Base-by-base conservation (phyloP, 495 filamentous ascomycete species). In the Filosporella fistucella region DNA sequence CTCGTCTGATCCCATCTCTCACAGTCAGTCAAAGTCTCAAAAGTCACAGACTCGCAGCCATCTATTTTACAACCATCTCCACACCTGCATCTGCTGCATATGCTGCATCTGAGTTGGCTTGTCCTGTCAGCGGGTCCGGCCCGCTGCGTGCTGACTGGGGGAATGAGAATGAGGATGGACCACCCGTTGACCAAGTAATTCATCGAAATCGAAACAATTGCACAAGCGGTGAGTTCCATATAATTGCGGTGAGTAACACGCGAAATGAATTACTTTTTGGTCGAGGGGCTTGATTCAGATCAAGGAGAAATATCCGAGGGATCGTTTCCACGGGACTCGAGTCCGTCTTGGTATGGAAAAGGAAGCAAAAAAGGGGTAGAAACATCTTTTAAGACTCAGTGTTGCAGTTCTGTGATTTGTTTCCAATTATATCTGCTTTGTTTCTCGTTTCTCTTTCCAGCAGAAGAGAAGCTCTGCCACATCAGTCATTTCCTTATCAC, bases 121-220 rank as follows among this genome's bases (percentile, higher is more conserved):
- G 21, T 29, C 26, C 18, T 2, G 24, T 17, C 23, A 24, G 47
- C 28, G 34, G 45, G 47, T 44, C 30, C 47, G 47, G 47, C 29
- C 47, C 47, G 47, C 25, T 21, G 39, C 47, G 47, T 44, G 47
- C 40, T 50, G 47, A 49, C 23, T n/a, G n/a, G 22, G 22, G 18
- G 18, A 24, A 2, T 26, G 9, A 10, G 39, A 14, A 42, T 22
- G 22, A 11, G 4, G 39, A 42, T 7, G 32, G 32, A n/a, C n/a
- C n/a, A n/a, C n/a, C n/a, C n/a, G n/a, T n/a, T n/a, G n/a, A n/a
- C n/a, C n/a, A n/a, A n/a, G n/a, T n/a, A n/a, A n/a, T n/a, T n/a
- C n/a, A n/a, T n/a, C n/a, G n/a, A 6, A 7, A 7, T 35, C 6
- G 32, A 21, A 21, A 13, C 4, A 21, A 5, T 21, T 21, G 23